These are phyloP conservation scores for Metschnikowia noctiluminum DNA, from an alignment of 805 yeast genomes.

Conservation along the genomic window DNA sequence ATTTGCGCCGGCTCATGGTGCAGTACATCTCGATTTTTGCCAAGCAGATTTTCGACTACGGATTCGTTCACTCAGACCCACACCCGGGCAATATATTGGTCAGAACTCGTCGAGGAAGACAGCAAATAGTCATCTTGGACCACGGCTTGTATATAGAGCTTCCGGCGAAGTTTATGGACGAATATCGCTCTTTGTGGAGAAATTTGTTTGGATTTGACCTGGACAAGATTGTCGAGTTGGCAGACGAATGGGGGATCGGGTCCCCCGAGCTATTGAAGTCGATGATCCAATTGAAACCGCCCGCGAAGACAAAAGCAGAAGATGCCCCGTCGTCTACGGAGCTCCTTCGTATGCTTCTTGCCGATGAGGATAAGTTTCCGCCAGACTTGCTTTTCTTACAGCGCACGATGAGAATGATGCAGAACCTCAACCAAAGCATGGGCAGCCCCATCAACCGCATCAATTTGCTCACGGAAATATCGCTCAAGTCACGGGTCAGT, in stretches of 20 bases:
- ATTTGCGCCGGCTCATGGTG: constrained; percentile 42
- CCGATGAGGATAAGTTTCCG: constrained; percentile 66
- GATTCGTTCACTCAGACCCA: constrained; percentile 70
- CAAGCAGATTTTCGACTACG: constrained; percentile 62
- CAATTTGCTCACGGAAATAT: constrained; percentile 58
- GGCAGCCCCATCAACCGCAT: constrained; percentile 77
- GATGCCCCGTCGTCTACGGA: constrained; percentile 32
- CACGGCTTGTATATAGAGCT: constrained; percentile 69
- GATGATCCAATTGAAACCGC: constrained; percentile 48
- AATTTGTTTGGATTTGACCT: constrained; percentile 52
- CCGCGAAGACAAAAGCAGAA: constrained; percentile 25
- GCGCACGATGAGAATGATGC: constrained; percentile 72
- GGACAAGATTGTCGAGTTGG: constrained; percentile 45
- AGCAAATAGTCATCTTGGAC: constrained; percentile 65
- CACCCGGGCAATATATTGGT: constrained; percentile 78
- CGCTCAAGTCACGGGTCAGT: constrained; percentile 26
- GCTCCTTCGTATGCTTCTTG: constrained; percentile 51
- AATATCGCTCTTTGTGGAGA: constrained; percentile 65
- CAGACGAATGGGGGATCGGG: constrained; percentile 65
- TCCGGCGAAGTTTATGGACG: constrained; percentile 45
- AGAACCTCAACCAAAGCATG: constrained; percentile 59
- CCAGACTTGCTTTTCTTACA: constrained; percentile 61
- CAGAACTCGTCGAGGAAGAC: constrained; percentile 38
- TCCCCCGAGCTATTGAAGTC: constrained; percentile 61
- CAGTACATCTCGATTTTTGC: constrained; percentile 51